A percentile compares a stretch with the other conserved stretches of the same genome.
These are phyloP conservation scores for Lenwebbia sp. DNA, from an alignment of 345 rosid genomes.

Conservation along the genomic window DNA sequence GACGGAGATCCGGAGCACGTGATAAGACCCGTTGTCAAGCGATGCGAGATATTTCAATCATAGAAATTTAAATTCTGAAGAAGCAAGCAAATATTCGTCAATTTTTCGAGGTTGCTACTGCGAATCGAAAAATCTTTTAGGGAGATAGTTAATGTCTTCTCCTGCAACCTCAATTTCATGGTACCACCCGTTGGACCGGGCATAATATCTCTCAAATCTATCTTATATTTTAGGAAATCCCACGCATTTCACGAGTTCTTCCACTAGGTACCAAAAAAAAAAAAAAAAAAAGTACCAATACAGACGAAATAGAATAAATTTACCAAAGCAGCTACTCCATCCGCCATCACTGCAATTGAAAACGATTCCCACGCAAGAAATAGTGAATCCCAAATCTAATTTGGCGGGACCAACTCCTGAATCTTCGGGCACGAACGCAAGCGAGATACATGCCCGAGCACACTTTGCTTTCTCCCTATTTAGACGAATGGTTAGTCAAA, in stretches of 20 bases:
- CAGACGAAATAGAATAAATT: not conserved
- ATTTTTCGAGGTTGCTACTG: not conserved
- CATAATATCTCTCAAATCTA: not conserved
- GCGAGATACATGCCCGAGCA: not conserved
- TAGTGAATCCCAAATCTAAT: too few relatives aligned
- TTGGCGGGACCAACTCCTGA: too few relatives aligned
- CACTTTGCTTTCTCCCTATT: not conserved
- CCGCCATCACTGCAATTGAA: not conserved
- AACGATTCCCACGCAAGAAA: not conserved
- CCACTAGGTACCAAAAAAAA: not conserved
- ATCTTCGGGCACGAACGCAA: too few relatives aligned
- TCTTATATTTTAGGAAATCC: not conserved
- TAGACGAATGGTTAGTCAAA: not conserved
- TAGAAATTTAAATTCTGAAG: not conserved
- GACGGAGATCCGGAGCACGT: not conserved
- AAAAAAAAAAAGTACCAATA: not conserved
- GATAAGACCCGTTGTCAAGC: too few relatives aligned
- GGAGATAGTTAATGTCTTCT: too few relatives aligned
- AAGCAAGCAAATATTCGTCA: not conserved
- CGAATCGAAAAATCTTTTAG: not conserved
- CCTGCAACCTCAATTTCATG: too few relatives aligned
- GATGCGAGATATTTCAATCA: not conserved
- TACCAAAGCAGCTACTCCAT: not conserved
- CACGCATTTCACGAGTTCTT: not conserved
- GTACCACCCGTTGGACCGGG: not conserved